phyloP scores from a whole-genome alignment of 164 flowering plant species.

The Vitis riparia region DNA sequence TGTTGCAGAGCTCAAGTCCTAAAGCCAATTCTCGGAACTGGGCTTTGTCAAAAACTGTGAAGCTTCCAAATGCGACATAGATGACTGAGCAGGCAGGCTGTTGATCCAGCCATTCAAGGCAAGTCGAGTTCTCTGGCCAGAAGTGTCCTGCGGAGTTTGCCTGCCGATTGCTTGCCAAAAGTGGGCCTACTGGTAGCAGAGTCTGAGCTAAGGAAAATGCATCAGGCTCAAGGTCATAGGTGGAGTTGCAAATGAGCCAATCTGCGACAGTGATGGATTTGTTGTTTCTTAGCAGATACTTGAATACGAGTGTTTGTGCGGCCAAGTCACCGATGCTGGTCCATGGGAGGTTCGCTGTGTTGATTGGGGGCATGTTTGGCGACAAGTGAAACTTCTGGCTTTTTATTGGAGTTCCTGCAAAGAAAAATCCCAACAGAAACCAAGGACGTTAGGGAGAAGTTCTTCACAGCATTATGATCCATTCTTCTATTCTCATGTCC shows the following conservation, averaged over 20 bases:
- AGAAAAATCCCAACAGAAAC: background rate
- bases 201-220: no score
- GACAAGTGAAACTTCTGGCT: slow-evolving; percentile 25
- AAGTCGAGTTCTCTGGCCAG: background rate
- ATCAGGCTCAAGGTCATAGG: no score
- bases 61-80: no score
- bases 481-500: no score
- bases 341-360: slow-evolving; percentile 24
- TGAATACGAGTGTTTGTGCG: slow-evolving; percentile 5
- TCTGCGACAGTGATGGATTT: no score
- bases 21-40: slow-evolving; percentile 50
- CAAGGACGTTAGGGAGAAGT: background rate
- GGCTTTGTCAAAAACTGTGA: background rate
- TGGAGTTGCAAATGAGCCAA: no score
- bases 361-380: slow-evolving; percentile 26
- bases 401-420: slow-evolving; percentile 23
- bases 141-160: no score
- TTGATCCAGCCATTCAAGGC: slow-evolving; percentile 38
- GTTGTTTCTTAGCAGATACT: no score
- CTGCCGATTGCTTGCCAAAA: no score
- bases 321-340: slow-evolving; percentile 11
- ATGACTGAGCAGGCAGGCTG: slow-evolving; percentile 34
- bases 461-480: no score
- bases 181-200: no score
- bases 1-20: slow-evolving; percentile 41